Base-by-base conservation (phyloP, 164 flowering plant genomes). In the Liquidambar formosana region DNA sequence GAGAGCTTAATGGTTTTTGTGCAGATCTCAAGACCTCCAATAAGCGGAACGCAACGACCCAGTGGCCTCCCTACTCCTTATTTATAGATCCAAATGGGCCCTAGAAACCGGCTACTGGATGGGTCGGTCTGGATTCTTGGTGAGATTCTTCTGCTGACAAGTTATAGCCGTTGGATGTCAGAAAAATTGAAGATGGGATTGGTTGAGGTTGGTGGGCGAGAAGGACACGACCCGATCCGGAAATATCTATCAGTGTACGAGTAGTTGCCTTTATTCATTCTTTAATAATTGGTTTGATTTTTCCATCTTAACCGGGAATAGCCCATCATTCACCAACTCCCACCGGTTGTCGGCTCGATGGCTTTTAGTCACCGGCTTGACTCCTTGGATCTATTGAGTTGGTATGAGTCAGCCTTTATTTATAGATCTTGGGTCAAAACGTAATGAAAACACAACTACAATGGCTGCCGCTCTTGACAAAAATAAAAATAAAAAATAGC, bases 291-390 rank as follows among this genome's bases (percentile, higher is more conserved):
- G 41, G 41, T 33, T 33, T 41, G 22, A 27, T 28, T 27, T 16
- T 33, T 1, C 45, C 11, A 4, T 6, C 16, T 16, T 60, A 45
- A 75, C 77, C 57, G 77, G 71, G 10, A 49, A 27, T 43, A 49
- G 62, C 70, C 74, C 63, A 74, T 75, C 23, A 19, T 13, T 74
- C 73, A 74, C 73, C 70, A 52, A 74, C 73, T 49, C 57, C 26
- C 1, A 21, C 69, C 73, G 73, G 73, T 69, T 3, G 9, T 49
- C 70, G 54, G 75, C 70, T 64, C 8, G 14, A 27, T 23, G 27
- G 58, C 59, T 63, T 15, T 49, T 21, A 46, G 64, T 48, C 16
- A 26, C 23, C 60, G 60, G 63, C 45, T 28, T 59, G 45, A 45
- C 61, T 57, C 61, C 15, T 46, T 46, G 16, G 10, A 46, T 12